These are phyloP conservation scores for Trichoderma aggressivum DNA, from an alignment of 2,329 filamentous ascomycete genomes.

Conservation along the genomic window DNA sequence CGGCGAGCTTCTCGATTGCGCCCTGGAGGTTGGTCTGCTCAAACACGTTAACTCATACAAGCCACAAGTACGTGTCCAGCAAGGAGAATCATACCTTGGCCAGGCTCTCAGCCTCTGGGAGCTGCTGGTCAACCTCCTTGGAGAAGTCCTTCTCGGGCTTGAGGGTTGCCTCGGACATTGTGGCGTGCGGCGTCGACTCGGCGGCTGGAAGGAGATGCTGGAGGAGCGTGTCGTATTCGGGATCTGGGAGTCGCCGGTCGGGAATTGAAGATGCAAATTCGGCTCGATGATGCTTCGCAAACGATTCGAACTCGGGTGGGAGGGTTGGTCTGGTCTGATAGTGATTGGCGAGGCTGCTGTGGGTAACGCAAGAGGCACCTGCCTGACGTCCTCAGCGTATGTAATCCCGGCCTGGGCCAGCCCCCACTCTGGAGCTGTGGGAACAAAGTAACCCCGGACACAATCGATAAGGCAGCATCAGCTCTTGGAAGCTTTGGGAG, in stretches of 20 bases:
- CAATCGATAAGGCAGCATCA: slow-evolving; percentile 10
- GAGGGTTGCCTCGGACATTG: slow-evolving; percentile 77
- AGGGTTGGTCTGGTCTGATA: slow-evolving; percentile 1
- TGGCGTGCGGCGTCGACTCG: slow-evolving; percentile 20
- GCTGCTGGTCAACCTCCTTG: slow-evolving; percentile 88
- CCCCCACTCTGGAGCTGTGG: slow-evolving; percentile 6
- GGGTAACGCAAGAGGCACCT: slow-evolving; percentile 38
- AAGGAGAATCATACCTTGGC: slow-evolving; percentile 64
- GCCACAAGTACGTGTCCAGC: not conserved
- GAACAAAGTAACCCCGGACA: slow-evolving; percentile 17
- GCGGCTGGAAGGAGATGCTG: not conserved
- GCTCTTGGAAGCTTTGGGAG: not conserved
- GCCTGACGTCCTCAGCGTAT: slow-evolving; percentile 28
- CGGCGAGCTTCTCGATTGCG: slow-evolving; percentile 89
- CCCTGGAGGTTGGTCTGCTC: slow-evolving; percentile 70
- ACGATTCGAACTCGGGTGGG: slow-evolving; percentile 17
- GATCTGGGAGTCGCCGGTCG: not conserved
- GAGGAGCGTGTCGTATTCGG: not conserved
- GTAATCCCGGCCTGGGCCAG: slow-evolving; percentile 1
- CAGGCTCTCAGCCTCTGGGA: slow-evolving; percentile 86
- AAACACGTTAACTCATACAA: slow-evolving; percentile 19
- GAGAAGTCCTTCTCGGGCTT: slow-evolving; percentile 99
- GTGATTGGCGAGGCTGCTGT: slow-evolving; percentile 27
- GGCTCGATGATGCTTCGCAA: not conserved
- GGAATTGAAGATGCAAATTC: not conserved